Evolutionary conservation across 306 rosid species (phyloP).

Genomic region (Abrus pulchellus): DNA sequence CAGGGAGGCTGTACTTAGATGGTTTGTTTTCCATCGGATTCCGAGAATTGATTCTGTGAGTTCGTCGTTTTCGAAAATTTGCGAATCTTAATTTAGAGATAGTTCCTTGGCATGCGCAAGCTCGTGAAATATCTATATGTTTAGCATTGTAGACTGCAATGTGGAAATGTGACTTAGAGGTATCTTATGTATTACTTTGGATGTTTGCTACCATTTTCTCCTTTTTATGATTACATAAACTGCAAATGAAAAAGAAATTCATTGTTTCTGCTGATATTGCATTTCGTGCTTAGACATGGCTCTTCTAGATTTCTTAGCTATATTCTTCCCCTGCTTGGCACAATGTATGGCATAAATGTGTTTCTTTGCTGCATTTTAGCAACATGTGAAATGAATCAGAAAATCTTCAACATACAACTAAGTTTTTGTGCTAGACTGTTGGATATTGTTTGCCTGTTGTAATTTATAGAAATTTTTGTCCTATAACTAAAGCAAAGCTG

Average conservation of each 20-base stretch:
- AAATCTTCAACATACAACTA: background rate
- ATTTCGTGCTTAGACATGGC: background rate
- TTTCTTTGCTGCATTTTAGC: background rate
- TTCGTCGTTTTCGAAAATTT: background rate
- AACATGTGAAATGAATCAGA: background rate
- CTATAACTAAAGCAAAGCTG: conserved; percentile 9
- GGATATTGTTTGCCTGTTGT: background rate
- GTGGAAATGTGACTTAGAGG: conserved; percentile 7
- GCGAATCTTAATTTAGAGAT: too few species aligned
- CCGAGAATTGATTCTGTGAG: conserved; percentile 95
- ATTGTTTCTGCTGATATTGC: background rate
- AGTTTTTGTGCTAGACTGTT: background rate
- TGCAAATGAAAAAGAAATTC: background rate
- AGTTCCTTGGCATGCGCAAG: too few species aligned
- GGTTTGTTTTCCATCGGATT: conserved; percentile 85
- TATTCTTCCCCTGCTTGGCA: background rate
- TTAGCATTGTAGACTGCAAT: background rate
- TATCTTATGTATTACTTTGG: background rate
- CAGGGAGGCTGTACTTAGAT: conserved; percentile 91
- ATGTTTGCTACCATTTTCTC: background rate
- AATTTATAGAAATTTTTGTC: background rate
- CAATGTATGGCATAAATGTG: background rate
- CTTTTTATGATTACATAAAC: background rate
- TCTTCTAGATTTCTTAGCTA: background rate
- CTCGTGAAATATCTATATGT: background rate